Conservation (phyloP, 2,329 filamentous ascomycete species). For the Monosporascus ibericus region DNA sequence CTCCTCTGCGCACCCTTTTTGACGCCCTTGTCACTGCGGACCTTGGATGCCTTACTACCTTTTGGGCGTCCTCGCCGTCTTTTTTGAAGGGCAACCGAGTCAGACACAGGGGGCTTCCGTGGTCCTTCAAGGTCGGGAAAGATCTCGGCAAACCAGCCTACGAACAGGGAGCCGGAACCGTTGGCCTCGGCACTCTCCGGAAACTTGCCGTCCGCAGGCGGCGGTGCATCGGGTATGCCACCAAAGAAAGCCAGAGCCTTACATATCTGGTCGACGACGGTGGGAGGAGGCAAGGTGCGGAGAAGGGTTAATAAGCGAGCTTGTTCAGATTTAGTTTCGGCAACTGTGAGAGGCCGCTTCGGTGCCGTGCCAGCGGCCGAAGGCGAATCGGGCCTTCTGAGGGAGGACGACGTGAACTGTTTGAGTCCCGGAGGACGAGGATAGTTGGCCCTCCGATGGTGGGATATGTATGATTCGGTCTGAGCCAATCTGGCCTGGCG, state of each 20-base stretch:
- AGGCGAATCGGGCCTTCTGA: conserved; percentile 13
- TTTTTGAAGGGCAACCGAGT: conserved; percentile 24
- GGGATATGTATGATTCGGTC: conserved; percentile 46
- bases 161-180: conserved; percentile 50
- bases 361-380: conserved; percentile 5
- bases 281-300: conserved; percentile 46
- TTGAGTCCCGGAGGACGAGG: conserved; percentile 22
- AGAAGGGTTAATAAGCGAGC: conserved; percentile 52
- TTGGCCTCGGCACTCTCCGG: conserved; percentile 51
- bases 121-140: conserved; percentile 42
- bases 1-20: conserved; percentile 36
- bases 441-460: conserved; percentile 36
- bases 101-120: conserved; percentile 17
- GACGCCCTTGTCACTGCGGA: conserved; percentile 43
- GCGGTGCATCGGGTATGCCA: conserved; percentile 48
- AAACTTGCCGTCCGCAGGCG: conserved; percentile 44
- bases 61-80: conserved; percentile 49
- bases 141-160: conserved; percentile 58
- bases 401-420: conserved; percentile 16
- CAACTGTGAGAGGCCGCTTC: conserved; percentile 30
- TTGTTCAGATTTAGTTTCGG: conserved; percentile 53
- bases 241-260: conserved; percentile 60
- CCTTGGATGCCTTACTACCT: conserved; percentile 46
- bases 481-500: conserved; percentile 51
- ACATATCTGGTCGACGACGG: conserved; percentile 57